Evolutionary conservation across 1,139 yeast species (phyloP).

Genomic region (Blastobotrys indianensis): DNA sequence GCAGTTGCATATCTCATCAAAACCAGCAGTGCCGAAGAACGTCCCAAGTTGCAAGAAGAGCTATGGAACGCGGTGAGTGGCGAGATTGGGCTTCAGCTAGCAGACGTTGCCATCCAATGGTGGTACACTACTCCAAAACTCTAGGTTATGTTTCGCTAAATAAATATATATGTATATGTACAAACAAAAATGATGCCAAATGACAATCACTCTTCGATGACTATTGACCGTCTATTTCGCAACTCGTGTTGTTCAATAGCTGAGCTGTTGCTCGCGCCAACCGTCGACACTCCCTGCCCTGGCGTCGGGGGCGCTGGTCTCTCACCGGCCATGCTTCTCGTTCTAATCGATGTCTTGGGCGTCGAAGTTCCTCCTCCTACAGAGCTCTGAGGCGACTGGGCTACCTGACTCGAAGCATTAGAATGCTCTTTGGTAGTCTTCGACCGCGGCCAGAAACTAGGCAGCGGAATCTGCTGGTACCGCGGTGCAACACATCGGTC

Average conservation of each 20-base stretch:
- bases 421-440: slow-evolving; percentile 47
- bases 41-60: slow-evolving; percentile 30
- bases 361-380: slow-evolving; percentile 1
- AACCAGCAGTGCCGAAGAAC: slow-evolving; percentile 28
- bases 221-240: slow-evolving; percentile 5
- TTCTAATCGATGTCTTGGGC: slow-evolving; percentile 1
- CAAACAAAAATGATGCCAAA: neutral
- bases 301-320: slow-evolving; percentile 4
- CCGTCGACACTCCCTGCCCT: neutral
- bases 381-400: slow-evolving; percentile 1
- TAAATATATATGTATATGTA: neutral
- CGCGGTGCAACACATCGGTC: slow-evolving; percentile 93
- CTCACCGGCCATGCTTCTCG: slow-evolving; percentile 7
- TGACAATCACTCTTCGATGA: neutral
- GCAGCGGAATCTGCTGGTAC: slow-evolving; percentile 75
- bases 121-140: slow-evolving; percentile 42
- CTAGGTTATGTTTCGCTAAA: neutral
- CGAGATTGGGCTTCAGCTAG: slow-evolving; percentile 51
- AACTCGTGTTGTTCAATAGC: neutral
- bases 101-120: slow-evolving; percentile 61
- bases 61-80: slow-evolving; percentile 43
- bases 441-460: slow-evolving; percentile 85
- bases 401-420: neutral
- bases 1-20: slow-evolving; percentile 10
- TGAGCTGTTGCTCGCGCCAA: neutral